phyloP scores from a whole-genome alignment of 371 early-diverging fungal species.

The Mortierella sp. region DNA sequence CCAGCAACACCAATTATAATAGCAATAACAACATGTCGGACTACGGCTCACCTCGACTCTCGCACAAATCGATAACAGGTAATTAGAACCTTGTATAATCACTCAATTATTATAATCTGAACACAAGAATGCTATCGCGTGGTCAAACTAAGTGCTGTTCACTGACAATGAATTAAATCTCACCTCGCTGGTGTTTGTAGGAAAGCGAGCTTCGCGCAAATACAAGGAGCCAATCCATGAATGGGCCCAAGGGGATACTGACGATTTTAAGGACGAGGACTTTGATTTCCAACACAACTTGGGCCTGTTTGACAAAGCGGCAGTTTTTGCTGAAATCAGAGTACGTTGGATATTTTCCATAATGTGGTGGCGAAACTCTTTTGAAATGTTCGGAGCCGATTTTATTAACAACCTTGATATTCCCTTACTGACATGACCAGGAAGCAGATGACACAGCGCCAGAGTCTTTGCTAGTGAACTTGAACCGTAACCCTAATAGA shows the following conservation, averaged over 20 bases:
- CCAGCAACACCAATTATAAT: slow-evolving; percentile 21
- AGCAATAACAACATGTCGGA: slow-evolving; percentile 43
- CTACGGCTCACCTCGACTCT: slow-evolving; percentile 40
- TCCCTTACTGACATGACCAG: slow-evolving; percentile 42
- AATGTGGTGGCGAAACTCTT: neutral
- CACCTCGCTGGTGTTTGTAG: slow-evolving; percentile 1
- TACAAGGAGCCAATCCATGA: slow-evolving; percentile 52
- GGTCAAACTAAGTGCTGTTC: neutral
- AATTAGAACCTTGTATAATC: neutral
- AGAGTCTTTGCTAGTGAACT: slow-evolving; percentile 76
- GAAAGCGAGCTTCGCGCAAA: slow-evolving; percentile 36
- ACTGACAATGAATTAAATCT: neutral
- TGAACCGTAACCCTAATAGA: slow-evolving; percentile 69
- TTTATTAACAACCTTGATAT: neutral
- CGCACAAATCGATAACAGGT: slow-evolving; percentile 33
- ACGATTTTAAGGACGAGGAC: slow-evolving; percentile 72
- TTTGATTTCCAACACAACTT: slow-evolving; percentile 89
- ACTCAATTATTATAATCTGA: no score
- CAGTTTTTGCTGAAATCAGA: slow-evolving; percentile 85
- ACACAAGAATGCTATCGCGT: neutral
- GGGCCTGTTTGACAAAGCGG: slow-evolving; percentile 82
- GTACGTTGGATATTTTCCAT: slow-evolving; percentile 41
- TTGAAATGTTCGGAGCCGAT: neutral
- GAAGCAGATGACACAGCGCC: slow-evolving; percentile 77
- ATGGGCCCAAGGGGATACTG: slow-evolving; percentile 73